phyloP scores from a whole-genome alignment of 257 asterid species.

The Salvia hispanica region DNA sequence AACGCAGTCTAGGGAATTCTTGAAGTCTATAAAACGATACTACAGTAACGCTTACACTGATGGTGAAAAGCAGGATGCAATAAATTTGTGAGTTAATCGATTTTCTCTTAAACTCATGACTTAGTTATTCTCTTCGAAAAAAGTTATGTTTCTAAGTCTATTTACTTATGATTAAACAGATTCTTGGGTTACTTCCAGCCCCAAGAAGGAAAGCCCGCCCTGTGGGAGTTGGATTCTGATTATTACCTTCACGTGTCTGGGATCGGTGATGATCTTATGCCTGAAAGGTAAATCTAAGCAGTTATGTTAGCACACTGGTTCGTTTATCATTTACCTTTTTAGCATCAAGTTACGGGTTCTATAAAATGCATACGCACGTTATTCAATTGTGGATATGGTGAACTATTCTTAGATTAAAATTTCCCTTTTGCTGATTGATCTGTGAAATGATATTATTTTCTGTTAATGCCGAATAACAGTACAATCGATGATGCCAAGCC shows the following conservation, averaged over 20 bases:
- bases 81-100: conserved; percentile 69
- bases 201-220: conserved; percentile 94
- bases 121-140: no score
- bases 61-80: conserved; percentile 99
- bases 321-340: neutral
- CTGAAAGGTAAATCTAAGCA: conserved; percentile 57
- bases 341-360: neutral
- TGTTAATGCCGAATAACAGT: conserved; percentile 42
- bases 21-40: conserved; percentile 94
- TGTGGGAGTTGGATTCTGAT: conserved; percentile 99
- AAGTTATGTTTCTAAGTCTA: conserved; percentile 29
- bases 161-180: conserved; percentile 49
- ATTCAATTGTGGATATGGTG: conserved; percentile 1
- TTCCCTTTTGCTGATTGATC: conserved; percentile 13
- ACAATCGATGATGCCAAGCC: conserved; percentile 46
- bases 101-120: conserved; percentile 1
- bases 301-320: conserved; percentile 9
- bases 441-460: conserved; percentile 26
- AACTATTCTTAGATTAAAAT: conserved; percentile 13
- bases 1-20: conserved; percentile 93
- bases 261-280: conserved; percentile 81
- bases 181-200: conserved; percentile 98
- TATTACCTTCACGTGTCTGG: conserved; percentile 98
- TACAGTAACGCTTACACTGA: conserved; percentile 98
- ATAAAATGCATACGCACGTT: neutral